phyloP scores from a whole-genome alignment of 768 basidiomycete genomes.

The Lactarius sanguifluus region DNA sequence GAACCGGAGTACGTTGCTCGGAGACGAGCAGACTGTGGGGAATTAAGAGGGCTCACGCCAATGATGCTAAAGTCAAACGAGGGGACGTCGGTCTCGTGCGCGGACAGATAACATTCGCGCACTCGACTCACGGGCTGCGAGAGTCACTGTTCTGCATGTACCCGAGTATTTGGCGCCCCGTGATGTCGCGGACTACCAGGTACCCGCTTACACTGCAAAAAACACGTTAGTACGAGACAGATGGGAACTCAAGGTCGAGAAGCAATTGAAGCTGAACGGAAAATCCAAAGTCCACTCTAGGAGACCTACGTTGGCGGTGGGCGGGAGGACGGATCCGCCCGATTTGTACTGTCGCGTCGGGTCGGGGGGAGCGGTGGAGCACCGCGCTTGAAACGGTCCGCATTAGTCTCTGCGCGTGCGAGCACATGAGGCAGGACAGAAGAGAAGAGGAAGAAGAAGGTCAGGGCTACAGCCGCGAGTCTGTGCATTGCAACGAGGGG shows the following conservation, averaged over 20 bases:
- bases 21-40: not conserved
- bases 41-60: not conserved
- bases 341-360: not conserved
- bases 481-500: not conserved
- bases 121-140: slow-evolving; percentile 5
- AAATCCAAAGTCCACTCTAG: not conserved
- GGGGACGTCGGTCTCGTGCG: not conserved
- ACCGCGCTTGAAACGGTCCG: slow-evolving; percentile 16
- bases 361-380: slow-evolving; percentile 12
- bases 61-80: not conserved
- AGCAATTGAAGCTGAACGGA: not conserved
- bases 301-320: slow-evolving; percentile 1
- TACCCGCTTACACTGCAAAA: not conserved
- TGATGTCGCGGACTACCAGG: slow-evolving; percentile 7
- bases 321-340: not conserved
- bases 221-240: not conserved
- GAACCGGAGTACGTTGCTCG: not conserved
- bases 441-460: slow-evolving; percentile 2
- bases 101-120: not conserved
- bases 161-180: slow-evolving; percentile 3
- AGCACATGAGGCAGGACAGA: slow-evolving; percentile 9
- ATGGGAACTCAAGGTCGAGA: not conserved
- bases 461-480: not conserved
- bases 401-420: slow-evolving; percentile 13
- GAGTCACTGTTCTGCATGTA: not conserved